Conservation (phyloP, 2,329 filamentous ascomycete genomes). For the Neurospora crassa region DNA sequence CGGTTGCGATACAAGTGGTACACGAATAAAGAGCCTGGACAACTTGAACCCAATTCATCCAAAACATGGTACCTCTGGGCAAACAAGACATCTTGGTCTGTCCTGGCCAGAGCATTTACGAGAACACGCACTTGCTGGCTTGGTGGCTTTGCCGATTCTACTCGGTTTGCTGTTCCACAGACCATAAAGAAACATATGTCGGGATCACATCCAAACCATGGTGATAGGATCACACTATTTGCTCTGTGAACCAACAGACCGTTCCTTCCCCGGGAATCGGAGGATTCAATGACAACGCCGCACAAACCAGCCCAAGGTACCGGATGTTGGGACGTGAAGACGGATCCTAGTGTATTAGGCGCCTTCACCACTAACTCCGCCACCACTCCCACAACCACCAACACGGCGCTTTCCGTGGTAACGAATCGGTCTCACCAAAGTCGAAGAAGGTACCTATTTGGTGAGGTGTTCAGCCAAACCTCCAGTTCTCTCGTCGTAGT, state of each 20-base stretch:
- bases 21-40: neutral
- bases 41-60: neutral
- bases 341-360: neutral
- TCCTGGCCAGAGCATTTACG: neutral
- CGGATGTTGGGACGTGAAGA: neutral
- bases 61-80: neutral
- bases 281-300: neutral
- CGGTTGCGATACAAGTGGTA: neutral
- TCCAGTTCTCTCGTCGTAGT: neutral
- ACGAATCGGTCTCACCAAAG: neutral
- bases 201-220: neutral
- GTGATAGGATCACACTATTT: neutral
- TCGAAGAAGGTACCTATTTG: neutral
- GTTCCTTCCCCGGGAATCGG: neutral
- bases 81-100: neutral
- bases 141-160: neutral
- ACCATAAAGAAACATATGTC: neutral
- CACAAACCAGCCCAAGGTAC: neutral
- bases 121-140: neutral
- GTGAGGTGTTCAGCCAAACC: neutral
- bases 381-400: neutral
- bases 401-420: neutral
- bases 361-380: neutral
- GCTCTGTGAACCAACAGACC: neutral
- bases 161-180: neutral